Conservation (phyloP, 2,329 filamentous ascomycete genomes). For the Paracoccidioides brasiliensis region DNA sequence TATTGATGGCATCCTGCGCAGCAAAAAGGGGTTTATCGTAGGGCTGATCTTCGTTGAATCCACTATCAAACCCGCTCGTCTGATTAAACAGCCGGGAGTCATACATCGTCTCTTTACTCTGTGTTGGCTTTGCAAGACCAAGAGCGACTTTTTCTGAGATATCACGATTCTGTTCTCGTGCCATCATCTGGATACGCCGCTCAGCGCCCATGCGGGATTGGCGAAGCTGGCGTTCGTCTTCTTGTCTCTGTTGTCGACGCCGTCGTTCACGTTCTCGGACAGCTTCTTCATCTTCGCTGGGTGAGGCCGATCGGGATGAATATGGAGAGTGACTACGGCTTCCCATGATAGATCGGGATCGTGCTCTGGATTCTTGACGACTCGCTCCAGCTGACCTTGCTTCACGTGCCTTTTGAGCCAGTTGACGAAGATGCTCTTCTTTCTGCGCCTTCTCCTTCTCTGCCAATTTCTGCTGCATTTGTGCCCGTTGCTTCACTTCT, state of each 20-base stretch:
- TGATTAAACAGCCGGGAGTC: slow-evolving; percentile 94
- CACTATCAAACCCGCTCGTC: slow-evolving; percentile 74
- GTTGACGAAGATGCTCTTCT: slow-evolving; percentile 74
- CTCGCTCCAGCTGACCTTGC: slow-evolving; percentile 49
- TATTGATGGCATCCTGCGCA: slow-evolving; percentile 85
- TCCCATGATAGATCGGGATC: slow-evolving; percentile 37
- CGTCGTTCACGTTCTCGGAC: slow-evolving; percentile 63
- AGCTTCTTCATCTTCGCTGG: slow-evolving; percentile 53
- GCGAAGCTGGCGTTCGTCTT: slow-evolving; percentile 78
- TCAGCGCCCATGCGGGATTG: slow-evolving; percentile 95
- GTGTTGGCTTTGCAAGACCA: slow-evolving; percentile 85
- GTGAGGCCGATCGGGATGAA: slow-evolving; percentile 34
- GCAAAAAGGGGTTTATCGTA: slow-evolving; percentile 97
- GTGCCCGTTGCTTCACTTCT: slow-evolving; percentile 78
- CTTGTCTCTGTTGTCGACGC: slow-evolving; percentile 62
- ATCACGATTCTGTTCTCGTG: slow-evolving; percentile 88
- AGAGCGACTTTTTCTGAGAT: slow-evolving; percentile 95
- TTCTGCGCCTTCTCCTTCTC: slow-evolving; percentile 95
- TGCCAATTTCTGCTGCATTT: slow-evolving; percentile 91
- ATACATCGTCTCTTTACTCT: slow-evolving; percentile 88
- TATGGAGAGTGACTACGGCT: slow-evolving; percentile 33
- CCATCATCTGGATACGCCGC: slow-evolving; percentile 80
- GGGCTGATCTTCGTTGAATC: slow-evolving; percentile 93
- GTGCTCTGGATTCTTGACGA: slow-evolving; percentile 35
- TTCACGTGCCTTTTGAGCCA: slow-evolving; percentile 85